Conservation (phyloP, 2,329 filamentous ascomycete species). For the Shiraia sp. region DNA sequence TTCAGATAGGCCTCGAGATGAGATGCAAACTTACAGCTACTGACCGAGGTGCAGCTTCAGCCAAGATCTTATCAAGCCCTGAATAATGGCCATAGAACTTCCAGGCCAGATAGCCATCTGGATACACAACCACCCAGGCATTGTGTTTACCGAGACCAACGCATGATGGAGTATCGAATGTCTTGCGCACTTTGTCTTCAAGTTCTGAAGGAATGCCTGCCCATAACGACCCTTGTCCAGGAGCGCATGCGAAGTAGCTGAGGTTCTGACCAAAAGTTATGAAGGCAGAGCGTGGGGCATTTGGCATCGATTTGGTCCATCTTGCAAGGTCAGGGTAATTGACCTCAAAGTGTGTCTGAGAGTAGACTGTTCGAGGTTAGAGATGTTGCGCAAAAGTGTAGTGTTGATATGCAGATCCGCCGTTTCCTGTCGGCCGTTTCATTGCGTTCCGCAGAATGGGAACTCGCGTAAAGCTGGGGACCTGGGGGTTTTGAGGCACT, state of each 20-base stretch:
- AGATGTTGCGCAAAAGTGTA: background rate
- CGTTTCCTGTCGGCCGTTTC: constrained; percentile 13
- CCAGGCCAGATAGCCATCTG: constrained; percentile 35
- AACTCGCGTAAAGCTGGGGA: constrained; percentile 3
- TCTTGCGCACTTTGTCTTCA: constrained; percentile 39
- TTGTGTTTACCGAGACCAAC: constrained; percentile 35
- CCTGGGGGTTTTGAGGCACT: constrained; percentile 14
- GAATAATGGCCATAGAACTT: constrained; percentile 39
- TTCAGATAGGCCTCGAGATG: background rate
- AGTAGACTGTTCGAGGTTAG: constrained; percentile 34
- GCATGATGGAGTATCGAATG: constrained; percentile 34
- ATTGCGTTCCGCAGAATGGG: constrained; percentile 4
- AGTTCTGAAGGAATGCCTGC: constrained; percentile 37
- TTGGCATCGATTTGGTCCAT: constrained; percentile 34
- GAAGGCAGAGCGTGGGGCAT: constrained; percentile 32
- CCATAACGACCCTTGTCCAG: constrained; percentile 39
- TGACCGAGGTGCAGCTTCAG: constrained; percentile 25
- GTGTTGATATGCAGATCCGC: constrained; percentile 3
- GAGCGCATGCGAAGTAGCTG: constrained; percentile 38
- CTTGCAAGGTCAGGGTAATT: constrained; percentile 36
- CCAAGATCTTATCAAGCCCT: constrained; percentile 32
- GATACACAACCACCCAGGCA: constrained; percentile 41
- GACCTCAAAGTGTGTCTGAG: constrained; percentile 34
- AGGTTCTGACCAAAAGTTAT: constrained; percentile 38
- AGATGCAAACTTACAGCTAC: constrained; percentile 30